Evolutionary conservation across 1,284 basidiomycete genomes (phyloP).

Genomic region (Puccinia triticina): DNA sequence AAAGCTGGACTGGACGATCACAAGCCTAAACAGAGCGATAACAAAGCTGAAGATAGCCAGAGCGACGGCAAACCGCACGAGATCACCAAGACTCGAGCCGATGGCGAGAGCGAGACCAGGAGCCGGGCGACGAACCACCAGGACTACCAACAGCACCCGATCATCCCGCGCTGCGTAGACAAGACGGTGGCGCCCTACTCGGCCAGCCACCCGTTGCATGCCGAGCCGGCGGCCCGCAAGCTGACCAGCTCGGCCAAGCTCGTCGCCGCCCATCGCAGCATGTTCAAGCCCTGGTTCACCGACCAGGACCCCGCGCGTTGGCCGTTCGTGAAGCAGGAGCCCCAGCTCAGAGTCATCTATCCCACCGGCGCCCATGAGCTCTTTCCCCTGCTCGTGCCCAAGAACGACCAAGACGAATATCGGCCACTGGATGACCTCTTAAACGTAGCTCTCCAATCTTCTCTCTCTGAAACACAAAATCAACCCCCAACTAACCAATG

Average conservation of each 20-base stretch:
- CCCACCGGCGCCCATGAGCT: conserved; percentile 21
- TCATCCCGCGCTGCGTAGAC: neutral
- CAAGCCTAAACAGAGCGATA: neutral
- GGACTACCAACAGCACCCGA: neutral
- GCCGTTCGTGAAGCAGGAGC: conserved; percentile 5
- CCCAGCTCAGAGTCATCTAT: conserved; percentile 27
- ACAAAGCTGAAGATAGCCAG: neutral
- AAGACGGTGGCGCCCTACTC: neutral
- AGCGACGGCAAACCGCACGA: neutral
- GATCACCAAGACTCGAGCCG: neutral
- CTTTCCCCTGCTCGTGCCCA: conserved; percentile 28
- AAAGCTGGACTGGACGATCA: neutral
- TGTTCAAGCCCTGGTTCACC: conserved; percentile 31
- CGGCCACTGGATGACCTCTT: conserved; percentile 62
- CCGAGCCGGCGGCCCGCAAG: neutral
- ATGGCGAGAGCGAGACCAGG: neutral
- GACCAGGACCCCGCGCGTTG: neutral
- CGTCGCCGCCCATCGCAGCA: neutral
- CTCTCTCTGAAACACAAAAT: neutral
- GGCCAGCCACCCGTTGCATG: neutral
- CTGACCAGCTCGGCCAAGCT: conserved; percentile 17
- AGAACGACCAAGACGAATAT: conserved; percentile 60
- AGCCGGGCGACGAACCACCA: neutral
- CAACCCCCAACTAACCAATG: conserved; percentile 53
- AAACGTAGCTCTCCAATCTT: conserved; percentile 36